Evolutionary conservation across 2,329 filamentous ascomycete species (phyloP).

Genomic region (Verticillium tricorpus): DNA sequence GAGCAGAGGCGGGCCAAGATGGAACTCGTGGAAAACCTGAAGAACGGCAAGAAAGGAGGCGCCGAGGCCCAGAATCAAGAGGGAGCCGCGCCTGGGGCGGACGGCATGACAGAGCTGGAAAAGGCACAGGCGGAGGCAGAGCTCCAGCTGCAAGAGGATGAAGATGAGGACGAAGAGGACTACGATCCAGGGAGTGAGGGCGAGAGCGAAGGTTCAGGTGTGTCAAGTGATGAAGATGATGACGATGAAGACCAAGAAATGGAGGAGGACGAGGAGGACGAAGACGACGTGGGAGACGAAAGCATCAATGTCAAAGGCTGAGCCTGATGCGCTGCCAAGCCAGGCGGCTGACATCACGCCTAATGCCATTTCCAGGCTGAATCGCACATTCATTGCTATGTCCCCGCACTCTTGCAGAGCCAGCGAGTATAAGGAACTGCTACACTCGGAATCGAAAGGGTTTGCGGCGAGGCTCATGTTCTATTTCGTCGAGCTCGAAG

Average conservation of each 20-base stretch:
- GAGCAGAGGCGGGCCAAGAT: slow-evolving; percentile 62
- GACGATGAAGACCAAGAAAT: slow-evolving; percentile 46
- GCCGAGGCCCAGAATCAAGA: slow-evolving; percentile 31
- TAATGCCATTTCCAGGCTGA: too few relatives aligned
- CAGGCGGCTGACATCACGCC: too few relatives aligned
- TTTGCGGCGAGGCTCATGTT: too few relatives aligned
- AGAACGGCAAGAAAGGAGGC: slow-evolving; percentile 37
- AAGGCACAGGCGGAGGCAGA: slow-evolving; percentile 47
- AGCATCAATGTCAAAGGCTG: slow-evolving; percentile 9
- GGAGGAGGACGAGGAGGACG: slow-evolving; percentile 35
- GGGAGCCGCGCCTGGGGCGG: slow-evolving; percentile 27
- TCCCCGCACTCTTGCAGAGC: too few relatives aligned
- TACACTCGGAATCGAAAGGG: not conserved
- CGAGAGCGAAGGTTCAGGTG: slow-evolving; percentile 53
- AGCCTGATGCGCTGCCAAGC: not conserved
- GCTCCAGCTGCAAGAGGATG: slow-evolving; percentile 52
- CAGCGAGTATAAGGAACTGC: too few relatives aligned
- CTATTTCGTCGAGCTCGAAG: too few relatives aligned
- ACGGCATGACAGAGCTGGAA: slow-evolving; percentile 43
- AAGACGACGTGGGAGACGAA: slow-evolving; percentile 27
- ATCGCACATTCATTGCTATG: too few relatives aligned
- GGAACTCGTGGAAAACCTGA: slow-evolving; percentile 55
- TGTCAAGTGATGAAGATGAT: slow-evolving; percentile 45
- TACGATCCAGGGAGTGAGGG: slow-evolving; percentile 60
- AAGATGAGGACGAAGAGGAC: slow-evolving; percentile 62